Evolutionary conservation across 1,139 yeast species (phyloP), one percentile per base, ranked within the genome.

Genomic region (Sugiyamaella japonica): DNA sequence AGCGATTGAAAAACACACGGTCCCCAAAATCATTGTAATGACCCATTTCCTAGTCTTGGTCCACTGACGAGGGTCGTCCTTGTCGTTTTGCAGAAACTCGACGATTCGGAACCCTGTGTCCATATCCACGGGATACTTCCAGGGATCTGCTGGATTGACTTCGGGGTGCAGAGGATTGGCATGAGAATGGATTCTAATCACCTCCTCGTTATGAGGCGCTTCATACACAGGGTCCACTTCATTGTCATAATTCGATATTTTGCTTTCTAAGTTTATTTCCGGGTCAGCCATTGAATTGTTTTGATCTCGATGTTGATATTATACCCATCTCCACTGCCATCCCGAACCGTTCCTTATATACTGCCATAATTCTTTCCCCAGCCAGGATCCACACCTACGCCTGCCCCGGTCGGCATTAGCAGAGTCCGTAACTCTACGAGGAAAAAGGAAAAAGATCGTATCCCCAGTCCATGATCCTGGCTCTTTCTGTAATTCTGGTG

Each of bases 1-100:
- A 1, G 97, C 97, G 20, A 93, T 96, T 64, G 86, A 80, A 59
- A 90, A 84, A 68, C 91, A 69, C 42, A 69, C 59, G 7, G 67
- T 31, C n/a, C 70, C 70, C 76, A 85, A 71, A 28, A 76, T 61
- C 13, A 72, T 55, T 0, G 90, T 84, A 55, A 78, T 72, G 25
- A 72, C 59, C 89, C 90, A 84, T 67, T 81, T 84, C 42, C 73
- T 65, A 9, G 66, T 62, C 5, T 59, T 63, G 1, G 79, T 60
- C 76, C 80, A 78, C 61, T 80, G 81, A 58, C 82, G 77, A n/a
- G 90, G 90, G 66, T 85, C 82, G 1, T 67, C 75, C 53, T 75
- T 73, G 64, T 85, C 91, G 36, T 72, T 76, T 1, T 72, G 76
- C 3, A 78, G 74, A 64, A 83, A 85, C 36, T 75, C 79, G 12